These are phyloP conservation scores for Aspergillus clavatus DNA, from an alignment of 2,329 filamentous ascomycete species.

Conservation along the genomic window DNA sequence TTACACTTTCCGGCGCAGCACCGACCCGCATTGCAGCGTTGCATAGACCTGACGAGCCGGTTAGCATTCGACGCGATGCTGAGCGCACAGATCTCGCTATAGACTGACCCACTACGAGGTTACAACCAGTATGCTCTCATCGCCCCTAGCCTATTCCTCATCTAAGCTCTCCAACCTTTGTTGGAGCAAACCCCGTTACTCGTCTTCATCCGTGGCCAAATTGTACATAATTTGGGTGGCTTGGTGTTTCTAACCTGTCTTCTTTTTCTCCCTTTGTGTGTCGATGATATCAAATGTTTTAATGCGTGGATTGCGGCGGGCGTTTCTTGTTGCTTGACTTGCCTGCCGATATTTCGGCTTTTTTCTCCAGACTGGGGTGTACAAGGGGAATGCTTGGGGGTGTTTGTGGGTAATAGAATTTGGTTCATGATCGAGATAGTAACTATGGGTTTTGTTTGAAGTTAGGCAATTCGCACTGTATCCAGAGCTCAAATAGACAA, in stretches of 20 bases:
- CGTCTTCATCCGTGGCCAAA: background rate
- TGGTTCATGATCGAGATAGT: background rate
- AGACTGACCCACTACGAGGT: background rate
- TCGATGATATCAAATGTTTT: slow-evolving; percentile 6
- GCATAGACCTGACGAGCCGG: too few species aligned
- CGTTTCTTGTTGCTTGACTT: background rate
- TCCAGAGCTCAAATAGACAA: too few species aligned
- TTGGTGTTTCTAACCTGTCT: background rate
- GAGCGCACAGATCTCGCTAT: too few species aligned
- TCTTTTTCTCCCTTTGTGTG: background rate
- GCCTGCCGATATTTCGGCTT: background rate
- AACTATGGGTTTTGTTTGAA: background rate
- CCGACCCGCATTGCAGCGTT: too few species aligned
- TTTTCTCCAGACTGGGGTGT: background rate
- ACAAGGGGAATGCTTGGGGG: background rate
- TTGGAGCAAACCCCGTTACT: too few species aligned
- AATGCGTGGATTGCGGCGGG: background rate
- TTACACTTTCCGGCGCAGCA: too few species aligned
- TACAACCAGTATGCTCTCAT: background rate
- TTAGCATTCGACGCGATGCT: too few species aligned
- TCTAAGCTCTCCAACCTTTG: too few species aligned
- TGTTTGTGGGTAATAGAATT: background rate
- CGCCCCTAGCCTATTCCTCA: background rate
- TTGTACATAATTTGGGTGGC: background rate
- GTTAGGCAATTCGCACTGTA: too few species aligned